Evolutionary conservation across 1,284 basidiomycete species (phyloP), one percentile per base, ranked within the genome.

Genomic region (Melampsora larici-populina): DNA sequence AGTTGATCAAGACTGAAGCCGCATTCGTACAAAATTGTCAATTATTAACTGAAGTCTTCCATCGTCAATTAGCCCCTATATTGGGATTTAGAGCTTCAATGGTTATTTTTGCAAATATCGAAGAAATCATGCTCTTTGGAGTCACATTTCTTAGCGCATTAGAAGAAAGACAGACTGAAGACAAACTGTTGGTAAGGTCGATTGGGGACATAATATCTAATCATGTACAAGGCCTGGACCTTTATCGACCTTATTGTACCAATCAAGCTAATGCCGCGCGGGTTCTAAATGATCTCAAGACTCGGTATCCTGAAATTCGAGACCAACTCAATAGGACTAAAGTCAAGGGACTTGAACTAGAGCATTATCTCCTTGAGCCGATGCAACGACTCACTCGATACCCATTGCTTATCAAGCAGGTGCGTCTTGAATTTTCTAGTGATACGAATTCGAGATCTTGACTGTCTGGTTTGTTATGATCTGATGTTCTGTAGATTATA

Each of bases 301-400:
- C 31, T 33, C 65, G 15, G 0, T 26, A 29, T 31, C 36, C 67
- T n/a, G 5, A 40, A 26, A 46, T 77, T 11, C 24, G 40, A 11
- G 55, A 64, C 43, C 67, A 51, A 4, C 36, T 77, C 11, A 77
- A 51, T 49, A 33, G 36, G 0, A 21, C 69, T 7, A 69, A 70
- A 36, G 74, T 77, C 31, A 77, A 77, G n/a, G 67, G 67, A 21
- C 67, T 77, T 43, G 74, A 77, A 51, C 40, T 77, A 8, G 74
- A 70, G 31, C 74, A 77, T 51, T 77, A 77, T 55, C 36, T 77
- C 18, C 74, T 77, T 36, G 64, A 77, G 36, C 74, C 74, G 3
- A 77, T 77, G 74, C 74, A 77, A 60, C 67, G 74, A 77, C n/a
- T 77, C 15, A 70, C 74, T 24, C 66, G 74, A 18, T 77, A 77